Base-by-base conservation (phyloP, 352 stramenopile species). In the Globisporangium alternatum region DNA sequence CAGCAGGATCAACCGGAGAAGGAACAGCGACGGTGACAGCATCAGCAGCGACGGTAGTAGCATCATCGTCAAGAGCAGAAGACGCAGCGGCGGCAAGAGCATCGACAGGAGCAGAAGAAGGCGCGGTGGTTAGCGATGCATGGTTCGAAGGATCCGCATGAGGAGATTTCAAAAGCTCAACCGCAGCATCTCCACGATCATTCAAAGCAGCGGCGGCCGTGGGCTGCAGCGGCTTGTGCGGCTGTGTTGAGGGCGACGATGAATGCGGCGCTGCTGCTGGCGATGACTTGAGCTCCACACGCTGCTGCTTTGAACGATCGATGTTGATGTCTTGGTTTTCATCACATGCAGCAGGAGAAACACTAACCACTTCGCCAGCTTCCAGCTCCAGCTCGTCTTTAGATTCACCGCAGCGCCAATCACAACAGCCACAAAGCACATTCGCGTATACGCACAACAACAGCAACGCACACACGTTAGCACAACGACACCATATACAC, bases 361-460 rank as follows among this genome's bases (percentile, higher is more conserved):
- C 76, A 87, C 71, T 80, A 63, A 86, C 76, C 76, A 83, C 71
- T 82, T 84, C 75, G 67, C 78, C 78, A 61, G 76, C 78, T 69
- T 86, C 78, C 28, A 83, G 68, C 30, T 86, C 78, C 63, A 76
- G 62, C 33, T 82, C 64, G n/a, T 86, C 78, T 86, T 44, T 35
- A 25, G 51, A 8, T 6, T 28, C 21, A n/a, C 28, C 9, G 22
- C 49, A 56, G n/a, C 49, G 15, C 22, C 15, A 25, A 9, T 21
- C 28, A 66, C 3, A 51, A 17, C 12, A 44, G 53, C 21, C 52
- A 44, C 21, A 49, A 21, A 41, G 8, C 12, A 56, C 8, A 31
- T 60, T 56, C 28, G 35, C 28, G 33, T 8, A 41, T 53, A 58
- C 19, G 22, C 28, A 60, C 28, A 67, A 48, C 33, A 4, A 58